Evolutionary conservation across 2,329 filamentous ascomycete genomes (phyloP), one percentile per base, ranked within the genome.

Genomic region (Aspergillus arachidicola): DNA sequence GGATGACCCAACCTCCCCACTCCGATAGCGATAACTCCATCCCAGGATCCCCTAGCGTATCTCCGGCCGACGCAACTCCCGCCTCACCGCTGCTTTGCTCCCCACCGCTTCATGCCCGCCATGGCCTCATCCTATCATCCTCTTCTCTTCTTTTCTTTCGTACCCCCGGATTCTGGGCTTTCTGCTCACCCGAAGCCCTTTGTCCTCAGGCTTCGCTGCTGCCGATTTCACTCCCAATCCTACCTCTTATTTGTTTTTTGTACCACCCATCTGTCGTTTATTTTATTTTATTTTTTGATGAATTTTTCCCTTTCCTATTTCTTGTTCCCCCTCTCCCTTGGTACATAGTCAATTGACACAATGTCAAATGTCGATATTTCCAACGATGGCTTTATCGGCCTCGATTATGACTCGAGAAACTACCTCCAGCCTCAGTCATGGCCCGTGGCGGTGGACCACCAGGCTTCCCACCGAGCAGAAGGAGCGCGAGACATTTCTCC

Each of bases 351-450:
- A 32, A 28, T 48, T 51, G 56, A 48, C 58, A 78, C 72, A 63
- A 81, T 81, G 76, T 79, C 76, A 67, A 80, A 80, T 74, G 75
- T 81, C 67, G 78, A 79, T 76, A 67, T 82, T 68, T 71, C 77
- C 58, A 72, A 69, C 68, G 80, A 83, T 63, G 81, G 79, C 72
- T 77, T 83, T 61, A 75, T 80, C 67, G 79, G 77, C 67, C 77
- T 82, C 66, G 81, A 83, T 61, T 82, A 82, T 66, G 81, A 83
- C 71, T 78, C 80, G 62, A 79, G 80, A 75, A 75, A 69, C 56
- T 83, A 82, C 73, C 75, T 79, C 64, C 75, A 78, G 63, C 72
- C 77, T 67, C 72, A 76, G 66, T 71, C 75, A 66, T 83, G 80
- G 81, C 76, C 80, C 58, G 73, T 82, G 58, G 66, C 77, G 57